Conservation (phyloP, 1,139 yeast species). For the Pichia norvegensis region DNA sequence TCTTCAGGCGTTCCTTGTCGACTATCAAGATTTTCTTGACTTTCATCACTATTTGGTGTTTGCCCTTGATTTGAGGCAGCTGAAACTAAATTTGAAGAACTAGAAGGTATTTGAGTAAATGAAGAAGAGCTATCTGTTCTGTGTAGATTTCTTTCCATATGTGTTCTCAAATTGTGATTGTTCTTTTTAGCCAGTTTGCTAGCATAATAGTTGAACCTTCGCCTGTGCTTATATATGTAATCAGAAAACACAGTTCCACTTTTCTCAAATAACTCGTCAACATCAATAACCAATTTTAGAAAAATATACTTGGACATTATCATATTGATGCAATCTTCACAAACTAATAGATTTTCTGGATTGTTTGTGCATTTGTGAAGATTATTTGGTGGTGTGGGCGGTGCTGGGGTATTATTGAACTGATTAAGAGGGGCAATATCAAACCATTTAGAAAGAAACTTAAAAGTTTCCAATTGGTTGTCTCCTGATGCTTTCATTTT, state of each 20-base stretch:
- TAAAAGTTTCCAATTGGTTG: constrained; percentile 10
- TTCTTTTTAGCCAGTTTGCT: constrained; percentile 1
- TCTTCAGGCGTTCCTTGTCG: background rate
- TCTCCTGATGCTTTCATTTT: constrained; percentile 4
- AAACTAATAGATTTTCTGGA: constrained; percentile 27
- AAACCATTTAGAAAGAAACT: constrained; percentile 28
- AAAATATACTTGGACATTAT: constrained; percentile 22
- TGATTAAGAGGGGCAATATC: constrained; percentile 29
- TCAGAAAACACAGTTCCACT: constrained; percentile 8
- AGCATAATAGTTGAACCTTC: constrained; percentile 9
- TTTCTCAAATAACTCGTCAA: constrained; percentile 11
- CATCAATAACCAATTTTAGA: constrained; percentile 24
- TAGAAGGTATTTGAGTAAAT: background rate
- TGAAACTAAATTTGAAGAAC: background rate
- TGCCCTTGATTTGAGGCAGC: background rate
- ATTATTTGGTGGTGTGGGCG: constrained; percentile 28
- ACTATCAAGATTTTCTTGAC: background rate
- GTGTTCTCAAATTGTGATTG: background rate
- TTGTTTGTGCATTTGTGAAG: constrained; percentile 19
- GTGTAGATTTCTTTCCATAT: background rate
- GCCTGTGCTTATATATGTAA: constrained; percentile 11
- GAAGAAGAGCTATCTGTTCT: background rate
- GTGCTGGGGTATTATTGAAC: constrained; percentile 25
- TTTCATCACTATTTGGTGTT: background rate
- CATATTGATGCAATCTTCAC: constrained; percentile 23